A percentile compares a stretch with the other conserved stretches of the same genome.
These are phyloP conservation scores for Hyaloscypha hepaticicola DNA, from an alignment of 495 filamentous ascomycete genomes.

Conservation along the genomic window DNA sequence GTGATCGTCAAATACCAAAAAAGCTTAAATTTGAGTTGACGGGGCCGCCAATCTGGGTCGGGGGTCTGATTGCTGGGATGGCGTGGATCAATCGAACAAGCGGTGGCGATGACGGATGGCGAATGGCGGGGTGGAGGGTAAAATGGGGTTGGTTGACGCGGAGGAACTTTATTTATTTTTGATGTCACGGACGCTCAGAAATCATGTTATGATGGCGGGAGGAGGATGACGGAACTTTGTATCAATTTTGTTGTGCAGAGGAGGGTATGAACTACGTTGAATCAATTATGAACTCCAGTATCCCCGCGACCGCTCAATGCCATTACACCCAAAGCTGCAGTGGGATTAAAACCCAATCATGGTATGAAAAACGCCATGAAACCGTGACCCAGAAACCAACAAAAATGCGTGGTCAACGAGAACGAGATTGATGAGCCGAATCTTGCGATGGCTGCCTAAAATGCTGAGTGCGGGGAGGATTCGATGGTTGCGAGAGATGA, in stretches of 20 bases:
- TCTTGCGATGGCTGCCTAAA: not conserved
- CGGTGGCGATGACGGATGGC: not conserved
- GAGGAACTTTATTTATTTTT: not conserved
- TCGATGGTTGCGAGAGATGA: slow-evolving; percentile 17
- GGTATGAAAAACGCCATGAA: not conserved
- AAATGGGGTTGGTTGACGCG: not conserved
- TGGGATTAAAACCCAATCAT: not conserved
- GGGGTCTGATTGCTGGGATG: not conserved
- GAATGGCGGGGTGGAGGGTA: not conserved
- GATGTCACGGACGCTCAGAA: too few relatives aligned
- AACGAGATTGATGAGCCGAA: not conserved
- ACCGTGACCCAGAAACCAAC: not conserved
- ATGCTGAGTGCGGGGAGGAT: not conserved
- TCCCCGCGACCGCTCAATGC: not conserved
- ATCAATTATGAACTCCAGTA: not conserved
- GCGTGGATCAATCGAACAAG: not conserved
- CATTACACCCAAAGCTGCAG: not conserved
- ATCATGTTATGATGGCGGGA: not conserved
- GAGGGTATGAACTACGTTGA: not conserved
- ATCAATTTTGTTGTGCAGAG: not conserved
- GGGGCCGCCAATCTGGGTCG: not conserved
- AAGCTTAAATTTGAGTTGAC: not conserved
- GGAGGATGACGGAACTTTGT: not conserved
- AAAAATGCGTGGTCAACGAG: not conserved
- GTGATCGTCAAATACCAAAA: not conserved